phyloP scores from a whole-genome alignment of 331 rosid genomes.

The Cydonia oblonga region DNA sequence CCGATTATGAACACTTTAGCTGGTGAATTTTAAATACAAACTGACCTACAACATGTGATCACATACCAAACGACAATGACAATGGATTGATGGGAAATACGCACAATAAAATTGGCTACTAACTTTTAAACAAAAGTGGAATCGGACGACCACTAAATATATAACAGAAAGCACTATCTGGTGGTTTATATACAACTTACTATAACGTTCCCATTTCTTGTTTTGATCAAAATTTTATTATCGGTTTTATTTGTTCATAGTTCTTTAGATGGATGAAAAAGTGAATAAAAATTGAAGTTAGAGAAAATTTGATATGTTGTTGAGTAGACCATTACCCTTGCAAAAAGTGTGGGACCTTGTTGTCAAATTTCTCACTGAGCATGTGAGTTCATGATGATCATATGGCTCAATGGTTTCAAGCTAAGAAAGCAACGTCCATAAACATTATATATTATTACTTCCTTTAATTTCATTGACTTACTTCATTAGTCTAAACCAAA shows the following conservation, averaged over 20 bases:
- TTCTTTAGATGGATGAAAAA: not conserved
- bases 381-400: not conserved
- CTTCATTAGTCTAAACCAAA: not conserved
- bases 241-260: not conserved
- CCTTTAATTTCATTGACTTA: not conserved
- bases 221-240: too few relatives aligned
- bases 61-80: not conserved
- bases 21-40: not conserved
- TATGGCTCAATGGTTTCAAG: not conserved
- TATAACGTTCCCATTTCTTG: not conserved
- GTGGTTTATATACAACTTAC: not conserved
- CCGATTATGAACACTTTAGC: not conserved
- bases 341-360: not conserved
- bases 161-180: not conserved
- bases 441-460: not conserved
- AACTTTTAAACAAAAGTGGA: not conserved
- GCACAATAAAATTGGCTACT: not conserved
- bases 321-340: not conserved
- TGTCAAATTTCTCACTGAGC: not conserved
- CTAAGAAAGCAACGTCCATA: not conserved
- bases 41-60: not conserved
- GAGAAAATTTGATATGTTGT: not conserved
- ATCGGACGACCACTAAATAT: too few relatives aligned
- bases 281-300: too few relatives aligned
- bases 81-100: not conserved